phyloP scores from a whole-genome alignment of 306 rosid species.

The Pyrus communis region DNA sequence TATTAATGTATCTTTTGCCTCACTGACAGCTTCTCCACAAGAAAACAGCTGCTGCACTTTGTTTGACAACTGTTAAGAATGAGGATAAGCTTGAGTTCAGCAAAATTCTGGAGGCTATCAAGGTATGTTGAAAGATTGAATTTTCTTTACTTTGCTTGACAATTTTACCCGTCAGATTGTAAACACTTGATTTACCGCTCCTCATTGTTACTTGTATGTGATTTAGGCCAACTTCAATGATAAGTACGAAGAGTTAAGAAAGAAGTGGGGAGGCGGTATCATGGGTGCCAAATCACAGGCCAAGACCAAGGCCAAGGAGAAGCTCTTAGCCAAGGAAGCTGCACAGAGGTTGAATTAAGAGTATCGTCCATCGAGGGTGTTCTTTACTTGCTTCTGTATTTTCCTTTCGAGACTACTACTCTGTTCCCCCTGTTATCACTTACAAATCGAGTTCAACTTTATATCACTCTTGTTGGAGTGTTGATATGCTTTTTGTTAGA shows the following conservation, averaged over 20 bases:
- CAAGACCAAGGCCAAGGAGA: constrained; percentile 63
- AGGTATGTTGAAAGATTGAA: constrained; percentile 25
- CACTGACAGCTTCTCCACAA: constrained; percentile 55
- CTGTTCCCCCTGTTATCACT: not conserved
- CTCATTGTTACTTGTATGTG: not conserved
- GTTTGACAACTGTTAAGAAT: constrained; percentile 77
- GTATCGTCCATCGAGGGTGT: not conserved
- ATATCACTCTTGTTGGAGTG: not conserved
- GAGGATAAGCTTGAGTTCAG: constrained; percentile 77
- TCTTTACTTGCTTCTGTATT: not conserved
- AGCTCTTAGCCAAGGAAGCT: constrained; percentile 66
- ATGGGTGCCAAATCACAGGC: constrained; percentile 90
- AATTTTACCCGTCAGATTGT: not conserved
- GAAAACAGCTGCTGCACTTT: constrained; percentile 65
- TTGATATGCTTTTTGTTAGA: not conserved
- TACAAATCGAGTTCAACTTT: not conserved
- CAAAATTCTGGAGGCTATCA: constrained; percentile 63
- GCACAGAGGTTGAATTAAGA: constrained; percentile 58
- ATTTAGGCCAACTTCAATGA: constrained; percentile 75
- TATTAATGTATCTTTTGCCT: not conserved
- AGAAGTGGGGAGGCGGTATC: constrained; percentile 88
- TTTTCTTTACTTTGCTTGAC: not conserved
- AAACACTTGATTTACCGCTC: not conserved
- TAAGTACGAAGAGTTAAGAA: constrained; percentile 60
- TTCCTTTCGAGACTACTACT: not conserved